A percentile compares a stretch with the other conserved stretches of the same genome.
Evolutionary conservation across 1,139 yeast genomes (phyloP).

Genomic region (Protomyces gravidus): DNA sequence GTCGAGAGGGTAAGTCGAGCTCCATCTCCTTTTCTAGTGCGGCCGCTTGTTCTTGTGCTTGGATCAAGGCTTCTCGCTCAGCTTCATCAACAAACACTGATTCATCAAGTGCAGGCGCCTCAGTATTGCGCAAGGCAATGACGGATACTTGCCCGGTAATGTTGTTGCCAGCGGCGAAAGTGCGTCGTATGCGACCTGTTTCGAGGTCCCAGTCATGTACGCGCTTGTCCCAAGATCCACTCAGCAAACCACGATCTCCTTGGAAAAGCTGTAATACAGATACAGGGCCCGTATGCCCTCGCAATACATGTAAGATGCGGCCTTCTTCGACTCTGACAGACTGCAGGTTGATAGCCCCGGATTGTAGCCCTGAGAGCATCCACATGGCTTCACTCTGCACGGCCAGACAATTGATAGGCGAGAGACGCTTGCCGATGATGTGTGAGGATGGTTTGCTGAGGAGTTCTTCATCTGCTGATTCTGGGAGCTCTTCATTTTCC

Average conservation of each 20-base stretch:
- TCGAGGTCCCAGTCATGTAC: constrained; percentile 81
- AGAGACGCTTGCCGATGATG: constrained; percentile 45
- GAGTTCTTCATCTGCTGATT: neutral
- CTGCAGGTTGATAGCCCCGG: constrained; percentile 85
- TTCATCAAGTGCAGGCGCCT: constrained; percentile 7
- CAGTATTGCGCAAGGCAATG: constrained; percentile 67
- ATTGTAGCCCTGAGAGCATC: constrained; percentile 70
- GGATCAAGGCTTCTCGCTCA: neutral
- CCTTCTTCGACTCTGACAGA: constrained; percentile 85
- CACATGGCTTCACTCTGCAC: constrained; percentile 79
- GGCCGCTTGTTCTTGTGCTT: neutral
- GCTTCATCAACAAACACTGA: neutral
- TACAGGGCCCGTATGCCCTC: constrained; percentile 67
- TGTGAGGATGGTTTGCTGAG: neutral
- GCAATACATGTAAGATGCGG: constrained; percentile 67
- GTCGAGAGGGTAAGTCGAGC: neutral
- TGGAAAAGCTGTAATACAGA: constrained; percentile 63
- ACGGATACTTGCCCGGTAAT: constrained; percentile 76
- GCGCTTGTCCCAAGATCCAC: constrained; percentile 88
- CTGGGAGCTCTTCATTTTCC: constrained; percentile 61
- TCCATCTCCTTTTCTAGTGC: neutral
- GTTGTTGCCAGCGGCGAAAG: constrained; percentile 41
- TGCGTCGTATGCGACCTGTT: constrained; percentile 54
- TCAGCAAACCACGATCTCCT: constrained; percentile 58
- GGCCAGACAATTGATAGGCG: constrained; percentile 84